phyloP scores from a whole-genome alignment of 495 filamentous ascomycete species.

The Xylaria telfairii region DNA sequence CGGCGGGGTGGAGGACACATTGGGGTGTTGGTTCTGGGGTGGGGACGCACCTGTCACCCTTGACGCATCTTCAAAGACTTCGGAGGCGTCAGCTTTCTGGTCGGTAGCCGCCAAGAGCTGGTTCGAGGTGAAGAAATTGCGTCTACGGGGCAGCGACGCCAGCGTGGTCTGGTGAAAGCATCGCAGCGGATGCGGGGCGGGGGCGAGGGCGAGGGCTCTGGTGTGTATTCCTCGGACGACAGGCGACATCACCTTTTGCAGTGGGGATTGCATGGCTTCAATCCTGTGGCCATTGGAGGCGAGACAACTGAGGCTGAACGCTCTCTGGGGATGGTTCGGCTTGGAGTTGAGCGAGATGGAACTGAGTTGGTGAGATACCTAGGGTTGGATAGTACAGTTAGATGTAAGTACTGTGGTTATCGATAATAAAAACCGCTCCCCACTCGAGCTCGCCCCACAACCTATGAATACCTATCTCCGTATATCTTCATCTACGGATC shows the following conservation, averaged over 20 bases:
- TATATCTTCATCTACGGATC: no score
- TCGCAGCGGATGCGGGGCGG: conserved; percentile 26
- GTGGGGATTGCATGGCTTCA: conserved; percentile 34
- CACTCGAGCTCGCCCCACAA: no score
- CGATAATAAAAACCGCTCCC: neutral
- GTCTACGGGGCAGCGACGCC: conserved; percentile 41
- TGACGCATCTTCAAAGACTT: conserved; percentile 17
- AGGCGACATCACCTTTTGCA: conserved; percentile 34
- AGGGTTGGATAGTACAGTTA: no score
- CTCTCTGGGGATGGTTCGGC: neutral
- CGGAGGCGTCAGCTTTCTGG: conserved; percentile 29
- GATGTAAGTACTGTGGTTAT: no score
- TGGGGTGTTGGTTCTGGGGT: no score
- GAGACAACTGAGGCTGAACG: neutral
- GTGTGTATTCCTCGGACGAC: conserved; percentile 36
- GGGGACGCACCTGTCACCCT: conserved; percentile 21
- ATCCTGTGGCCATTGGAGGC: conserved; percentile 23
- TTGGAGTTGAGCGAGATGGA: neutral
- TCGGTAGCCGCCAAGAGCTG: conserved; percentile 40
- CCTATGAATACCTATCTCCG: no score
- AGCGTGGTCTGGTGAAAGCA: conserved; percentile 41
- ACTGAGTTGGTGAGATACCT: neutral
- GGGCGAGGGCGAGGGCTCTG: neutral
- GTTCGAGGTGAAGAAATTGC: conserved; percentile 50
- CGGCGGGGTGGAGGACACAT: conserved; percentile 28